phyloP scores from a whole-genome alignment of 2,329 filamentous ascomycete species.

The Calycina herbarum region DNA sequence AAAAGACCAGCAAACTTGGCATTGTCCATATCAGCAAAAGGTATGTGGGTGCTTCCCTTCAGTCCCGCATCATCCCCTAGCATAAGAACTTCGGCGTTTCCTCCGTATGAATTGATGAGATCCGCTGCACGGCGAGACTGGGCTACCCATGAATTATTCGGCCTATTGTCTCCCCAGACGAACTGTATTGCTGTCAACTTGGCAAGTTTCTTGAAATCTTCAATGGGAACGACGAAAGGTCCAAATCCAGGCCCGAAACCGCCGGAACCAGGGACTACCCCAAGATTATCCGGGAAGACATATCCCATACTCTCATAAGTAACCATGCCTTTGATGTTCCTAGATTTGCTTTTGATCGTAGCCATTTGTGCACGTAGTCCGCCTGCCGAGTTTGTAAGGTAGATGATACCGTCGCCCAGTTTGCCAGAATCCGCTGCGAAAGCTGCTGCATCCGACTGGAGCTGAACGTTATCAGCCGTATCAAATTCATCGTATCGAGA shows the following conservation, averaged over 20 bases:
- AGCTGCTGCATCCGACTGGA: slow-evolving; percentile 12
- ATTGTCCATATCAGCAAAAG: slow-evolving; percentile 24
- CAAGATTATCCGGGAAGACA: slow-evolving; percentile 17
- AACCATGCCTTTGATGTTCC: slow-evolving; percentile 22
- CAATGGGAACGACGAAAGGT: slow-evolving; percentile 17
- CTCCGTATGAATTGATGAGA: slow-evolving; percentile 22
- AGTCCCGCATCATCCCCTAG: slow-evolving; percentile 15
- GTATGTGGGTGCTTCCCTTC: slow-evolving; percentile 21
- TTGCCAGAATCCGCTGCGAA: slow-evolving; percentile 20
- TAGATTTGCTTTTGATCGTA: slow-evolving; percentile 11
- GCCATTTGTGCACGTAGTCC: slow-evolving; percentile 18
- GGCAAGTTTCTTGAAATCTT: slow-evolving; percentile 20
- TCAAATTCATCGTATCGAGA: slow-evolving; percentile 21
- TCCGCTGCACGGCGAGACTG: slow-evolving; percentile 13
- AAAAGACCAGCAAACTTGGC: slow-evolving; percentile 15
- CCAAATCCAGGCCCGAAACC: slow-evolving; percentile 14
- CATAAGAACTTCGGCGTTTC: slow-evolving; percentile 20
- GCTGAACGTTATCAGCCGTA: slow-evolving; percentile 17
- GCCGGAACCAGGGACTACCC: background rate
- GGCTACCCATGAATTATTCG: slow-evolving; percentile 9
- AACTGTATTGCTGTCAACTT: slow-evolving; percentile 19
- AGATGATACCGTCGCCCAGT: slow-evolving; percentile 16
- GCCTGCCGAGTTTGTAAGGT: slow-evolving; percentile 22
- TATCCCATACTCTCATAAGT: slow-evolving; percentile 22
- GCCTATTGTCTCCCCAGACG: slow-evolving; percentile 23